phyloP scores from a whole-genome alignment of 179 eudicot genomes.

The Spinacia oleracea region DNA sequence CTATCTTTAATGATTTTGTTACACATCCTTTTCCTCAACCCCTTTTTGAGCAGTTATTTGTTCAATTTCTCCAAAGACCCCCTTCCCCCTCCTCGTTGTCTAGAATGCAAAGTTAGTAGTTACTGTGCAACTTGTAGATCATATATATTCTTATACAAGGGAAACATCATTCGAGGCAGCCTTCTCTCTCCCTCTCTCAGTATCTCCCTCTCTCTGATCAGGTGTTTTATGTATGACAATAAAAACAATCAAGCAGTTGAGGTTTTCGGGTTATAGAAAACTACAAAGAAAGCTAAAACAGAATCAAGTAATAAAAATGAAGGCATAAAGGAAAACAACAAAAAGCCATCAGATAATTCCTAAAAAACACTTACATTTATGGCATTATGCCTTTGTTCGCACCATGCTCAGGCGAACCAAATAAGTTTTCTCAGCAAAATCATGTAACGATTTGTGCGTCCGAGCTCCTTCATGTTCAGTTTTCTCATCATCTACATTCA shows the following conservation, averaged over 20 bases:
- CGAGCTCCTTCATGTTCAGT: conserved; percentile 57
- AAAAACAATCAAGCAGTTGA: not conserved
- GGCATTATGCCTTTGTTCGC: conserved; percentile 47
- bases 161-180: not conserved
- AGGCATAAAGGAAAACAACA: conserved; percentile 1
- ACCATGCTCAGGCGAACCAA: conserved; percentile 70
- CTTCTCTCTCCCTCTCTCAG: no score
- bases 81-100: no score
- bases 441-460: conserved; percentile 72
- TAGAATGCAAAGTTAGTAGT: no score
- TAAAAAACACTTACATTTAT: conserved; percentile 15
- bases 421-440: conserved; percentile 90
- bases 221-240: no score
- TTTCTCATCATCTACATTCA: conserved; percentile 64
- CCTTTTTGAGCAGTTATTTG: not conserved
- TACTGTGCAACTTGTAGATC: no score
- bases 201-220: not conserved
- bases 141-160: not conserved
- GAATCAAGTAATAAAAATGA: not conserved
- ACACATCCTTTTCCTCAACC: not conserved
- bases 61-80: no score
- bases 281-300: not conserved
- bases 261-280: not conserved
- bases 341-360: not conserved
- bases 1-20: not conserved